Evolutionary conservation across 2,329 filamentous ascomycete genomes (phyloP).

Genomic region (Hawksworthiomyces lignivorus): DNA sequence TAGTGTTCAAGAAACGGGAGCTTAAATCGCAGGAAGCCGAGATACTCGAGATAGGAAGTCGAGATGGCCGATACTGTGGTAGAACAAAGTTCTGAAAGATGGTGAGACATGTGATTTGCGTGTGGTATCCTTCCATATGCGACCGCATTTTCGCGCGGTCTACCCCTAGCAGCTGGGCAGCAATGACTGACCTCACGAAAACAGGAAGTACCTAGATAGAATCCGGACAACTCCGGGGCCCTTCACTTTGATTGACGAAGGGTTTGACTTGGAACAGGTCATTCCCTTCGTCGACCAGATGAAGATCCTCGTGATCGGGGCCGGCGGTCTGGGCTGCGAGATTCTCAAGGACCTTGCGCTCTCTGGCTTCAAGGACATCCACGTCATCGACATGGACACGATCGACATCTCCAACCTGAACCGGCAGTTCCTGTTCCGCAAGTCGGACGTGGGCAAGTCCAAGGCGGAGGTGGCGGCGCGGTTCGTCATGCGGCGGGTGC

Average conservation of each 20-base stretch:
- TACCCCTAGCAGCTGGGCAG: too few species aligned
- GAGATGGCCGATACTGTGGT: slow-evolving; percentile 8
- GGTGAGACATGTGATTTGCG: too few species aligned
- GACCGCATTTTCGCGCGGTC: too few species aligned
- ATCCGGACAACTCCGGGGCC: slow-evolving; percentile 72
- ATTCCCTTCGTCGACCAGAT: slow-evolving; percentile 54
- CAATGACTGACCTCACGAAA: background rate
- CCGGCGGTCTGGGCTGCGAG: slow-evolving; percentile 90
- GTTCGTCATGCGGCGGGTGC: slow-evolving; percentile 85
- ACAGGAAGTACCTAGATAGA: slow-evolving; percentile 75
- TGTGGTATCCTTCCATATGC: too few species aligned
- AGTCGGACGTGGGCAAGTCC: slow-evolving; percentile 81
- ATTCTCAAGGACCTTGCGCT: slow-evolving; percentile 94
- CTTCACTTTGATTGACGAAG: slow-evolving; percentile 58
- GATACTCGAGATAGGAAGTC: too few species aligned
- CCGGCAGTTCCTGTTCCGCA: slow-evolving; percentile 91
- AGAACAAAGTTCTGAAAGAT: slow-evolving; percentile 5
- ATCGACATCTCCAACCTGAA: slow-evolving; percentile 99
- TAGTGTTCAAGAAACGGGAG: too few species aligned
- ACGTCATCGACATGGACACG: slow-evolving; percentile 99
- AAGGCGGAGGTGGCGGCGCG: slow-evolving; percentile 90
- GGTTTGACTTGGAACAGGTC: slow-evolving; percentile 43
- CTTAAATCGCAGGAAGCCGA: too few species aligned
- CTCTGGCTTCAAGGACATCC: slow-evolving; percentile 92
- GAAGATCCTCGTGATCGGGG: slow-evolving; percentile 73